Conservation (phyloP, 73 alveolate species). For the Effrenium voratum region DNA sequence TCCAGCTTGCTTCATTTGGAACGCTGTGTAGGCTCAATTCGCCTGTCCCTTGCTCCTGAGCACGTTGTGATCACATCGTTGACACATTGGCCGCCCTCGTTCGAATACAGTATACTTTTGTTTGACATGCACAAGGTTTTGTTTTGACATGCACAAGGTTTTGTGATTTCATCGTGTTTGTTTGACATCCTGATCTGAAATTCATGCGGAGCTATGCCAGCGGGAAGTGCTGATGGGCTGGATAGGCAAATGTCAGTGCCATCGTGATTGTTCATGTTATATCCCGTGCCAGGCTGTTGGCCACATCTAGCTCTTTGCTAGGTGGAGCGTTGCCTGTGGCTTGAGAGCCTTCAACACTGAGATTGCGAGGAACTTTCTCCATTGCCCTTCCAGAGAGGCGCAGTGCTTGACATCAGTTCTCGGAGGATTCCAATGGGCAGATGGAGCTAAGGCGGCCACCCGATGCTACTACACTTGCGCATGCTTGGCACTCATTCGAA, state of each 20-base stretch:
- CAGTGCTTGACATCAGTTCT: neutral
- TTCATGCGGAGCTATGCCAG: slow-evolving; percentile 38
- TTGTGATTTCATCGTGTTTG: no score
- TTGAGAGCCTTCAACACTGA: no score
- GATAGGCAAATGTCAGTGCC: neutral
- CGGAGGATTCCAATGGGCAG: neutral
- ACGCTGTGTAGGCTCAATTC: no score
- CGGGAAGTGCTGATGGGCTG: neutral
- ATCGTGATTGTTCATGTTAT: neutral
- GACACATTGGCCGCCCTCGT: no score
- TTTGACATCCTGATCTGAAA: no score
- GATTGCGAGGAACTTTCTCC: slow-evolving; percentile 17
- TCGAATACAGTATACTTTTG: no score
- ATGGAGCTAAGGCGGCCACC: slow-evolving; percentile 4
- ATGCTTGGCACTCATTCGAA: slow-evolving; percentile 8
- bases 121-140: no score
- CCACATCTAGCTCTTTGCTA: slow-evolving; percentile 52
- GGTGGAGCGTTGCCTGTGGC: neutral
- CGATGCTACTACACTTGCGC: slow-evolving; percentile 35
- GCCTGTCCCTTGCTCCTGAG: no score
- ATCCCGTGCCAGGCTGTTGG: slow-evolving; percentile 21
- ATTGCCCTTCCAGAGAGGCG: slow-evolving; percentile 80
- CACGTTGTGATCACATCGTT: no score
- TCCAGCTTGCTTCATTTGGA: no score
- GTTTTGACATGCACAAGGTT: no score